phyloP scores from a whole-genome alignment of 2,329 filamentous ascomycete genomes.

The Raffaelea arxii region DNA sequence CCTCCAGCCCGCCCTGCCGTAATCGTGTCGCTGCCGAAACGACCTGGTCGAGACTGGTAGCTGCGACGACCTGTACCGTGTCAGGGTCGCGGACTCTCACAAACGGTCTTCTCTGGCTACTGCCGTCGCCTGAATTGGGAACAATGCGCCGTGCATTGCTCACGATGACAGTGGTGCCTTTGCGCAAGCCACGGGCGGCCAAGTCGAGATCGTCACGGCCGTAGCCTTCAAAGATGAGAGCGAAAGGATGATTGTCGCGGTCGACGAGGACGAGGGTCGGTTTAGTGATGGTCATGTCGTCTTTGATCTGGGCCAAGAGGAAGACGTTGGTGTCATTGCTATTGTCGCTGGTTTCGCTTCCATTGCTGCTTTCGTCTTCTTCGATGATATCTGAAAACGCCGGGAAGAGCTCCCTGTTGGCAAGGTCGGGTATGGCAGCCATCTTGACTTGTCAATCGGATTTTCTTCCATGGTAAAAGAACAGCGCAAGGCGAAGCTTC shows the following conservation, averaged over 20 bases:
- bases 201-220: conserved; percentile 25
- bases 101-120: conserved; percentile 28
- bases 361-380: conserved; percentile 5
- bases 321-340: background rate
- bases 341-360: conserved; percentile 1
- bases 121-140: conserved; percentile 22
- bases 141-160: conserved; percentile 23
- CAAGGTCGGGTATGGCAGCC: conserved; percentile 23
- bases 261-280: conserved; percentile 37
- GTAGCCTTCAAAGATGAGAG: conserved; percentile 34
- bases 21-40: conserved; percentile 17
- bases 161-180: conserved; percentile 29
- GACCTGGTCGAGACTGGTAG: conserved; percentile 19
- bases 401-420: conserved; percentile 22
- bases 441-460: too few relatives aligned
- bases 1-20: conserved; percentile 6
- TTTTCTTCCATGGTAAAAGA: too few relatives aligned
- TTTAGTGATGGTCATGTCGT: conserved; percentile 38
- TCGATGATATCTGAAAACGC: conserved; percentile 22
- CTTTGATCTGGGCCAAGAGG: conserved; percentile 28
- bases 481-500: too few relatives aligned
- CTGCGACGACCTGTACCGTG: conserved; percentile 25
- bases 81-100: conserved; percentile 25
- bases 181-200: conserved; percentile 20
- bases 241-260: conserved; percentile 28